Evolutionary conservation across 1,139 yeast species (phyloP), one percentile per base, ranked within the genome.

Genomic region (Ogataea hybrid): DNA sequence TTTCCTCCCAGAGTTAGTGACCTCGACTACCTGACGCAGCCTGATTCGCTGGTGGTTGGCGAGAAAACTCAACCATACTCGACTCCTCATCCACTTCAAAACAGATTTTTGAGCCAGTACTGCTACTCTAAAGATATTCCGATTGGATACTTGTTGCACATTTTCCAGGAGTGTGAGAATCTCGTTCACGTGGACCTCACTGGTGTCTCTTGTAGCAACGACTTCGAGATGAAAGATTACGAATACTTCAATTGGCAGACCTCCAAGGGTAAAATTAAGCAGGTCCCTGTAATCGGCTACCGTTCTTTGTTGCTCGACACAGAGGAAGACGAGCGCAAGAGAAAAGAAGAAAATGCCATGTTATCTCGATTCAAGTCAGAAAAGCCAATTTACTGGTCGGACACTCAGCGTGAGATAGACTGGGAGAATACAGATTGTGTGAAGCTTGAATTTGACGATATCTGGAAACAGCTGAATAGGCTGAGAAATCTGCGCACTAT

Each of bases 71-170:
- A 50, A 35, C 70, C 71, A 7, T 66, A 57, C 46, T 44, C 55
- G 2, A 51, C 61, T 1, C 54, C 60, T 8, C 90, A 84, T 57
- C 92, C 90, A 3, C 59, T 65, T 29, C 79, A 81, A 35, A 82
- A 79, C 56, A 72, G 74, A 48, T 77, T 77, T 49, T 58, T 84
- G 31, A 54, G 70, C 39, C 79, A 73, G 54, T 81, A 81, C 56
- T 71, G 84, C 2, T 67, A 73, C 18, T 71, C 80, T 14, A 77
- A 71, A 51, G 94, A 84, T 60, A 55, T 84, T 5, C 94, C 94
- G 0, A 65, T 81, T 35, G 94, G 92, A 0, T 76, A 78, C 52
- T 54, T 84, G 7, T 58, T 84, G 23, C 88, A 82, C 58, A 56
- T 84, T 34, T 57, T 84, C 30, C 71, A 71, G 30, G 62, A 75